phyloP scores from a whole-genome alignment of 2,329 filamentous ascomycete genomes.

The Penicillium sumatraense region DNA sequence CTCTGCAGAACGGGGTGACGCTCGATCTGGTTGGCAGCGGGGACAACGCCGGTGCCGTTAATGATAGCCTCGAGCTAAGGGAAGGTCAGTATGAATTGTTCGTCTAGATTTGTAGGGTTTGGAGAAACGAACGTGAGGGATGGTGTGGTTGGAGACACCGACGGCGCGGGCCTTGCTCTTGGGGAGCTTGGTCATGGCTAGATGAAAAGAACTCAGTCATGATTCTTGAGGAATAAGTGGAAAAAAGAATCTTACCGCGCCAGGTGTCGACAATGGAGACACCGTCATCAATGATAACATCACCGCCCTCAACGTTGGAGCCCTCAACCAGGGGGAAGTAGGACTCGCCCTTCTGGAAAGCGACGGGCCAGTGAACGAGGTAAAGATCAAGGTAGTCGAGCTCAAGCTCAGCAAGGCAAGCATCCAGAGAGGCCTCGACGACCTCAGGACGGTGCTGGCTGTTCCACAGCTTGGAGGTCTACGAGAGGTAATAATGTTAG shows the following conservation, averaged over 20 bases:
- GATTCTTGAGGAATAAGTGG: not conserved
- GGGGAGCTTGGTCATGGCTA: conserved; percentile 49
- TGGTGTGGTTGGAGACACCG: conserved; percentile 49
- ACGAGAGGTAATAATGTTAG: not conserved
- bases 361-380: conserved; percentile 54
- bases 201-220: not conserved
- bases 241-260: conserved; percentile 34
- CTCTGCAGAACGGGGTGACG: conserved; percentile 72
- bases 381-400: conserved; percentile 59
- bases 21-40: conserved; percentile 71
- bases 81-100: not conserved
- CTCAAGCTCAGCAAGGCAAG: conserved; percentile 56
- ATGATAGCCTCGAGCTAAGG: conserved; percentile 58
- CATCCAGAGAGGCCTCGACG: conserved; percentile 56
- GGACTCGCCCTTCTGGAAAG: conserved; percentile 42
- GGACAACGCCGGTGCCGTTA: conserved; percentile 60
- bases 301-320: conserved; percentile 42
- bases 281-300: conserved; percentile 50
- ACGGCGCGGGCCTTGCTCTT: conserved; percentile 48
- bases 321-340: conserved; percentile 53
- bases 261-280: conserved; percentile 49
- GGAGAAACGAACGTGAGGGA: conserved; percentile 36
- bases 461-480: conserved; percentile 68
- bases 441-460: conserved; percentile 54
- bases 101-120: not conserved